A percentile compares a stretch with the other conserved stretches of the same genome.
Evolutionary conservation across 768 basidiomycete species (phyloP).

Genomic region (Floccularia luteovirens): DNA sequence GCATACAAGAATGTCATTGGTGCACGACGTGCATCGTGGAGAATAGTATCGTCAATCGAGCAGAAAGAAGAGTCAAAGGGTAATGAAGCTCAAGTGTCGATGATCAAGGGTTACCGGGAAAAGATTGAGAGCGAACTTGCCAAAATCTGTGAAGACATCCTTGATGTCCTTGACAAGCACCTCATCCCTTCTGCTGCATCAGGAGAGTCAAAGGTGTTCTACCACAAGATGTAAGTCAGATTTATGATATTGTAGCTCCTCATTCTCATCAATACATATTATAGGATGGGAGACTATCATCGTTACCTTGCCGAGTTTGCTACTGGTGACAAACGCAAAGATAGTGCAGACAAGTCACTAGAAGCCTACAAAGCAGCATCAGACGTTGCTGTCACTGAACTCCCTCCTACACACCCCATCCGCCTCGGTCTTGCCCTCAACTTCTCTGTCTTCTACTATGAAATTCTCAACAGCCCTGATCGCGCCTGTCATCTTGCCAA

Average conservation of each 20-base stretch:
- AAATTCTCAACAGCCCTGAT: constrained; percentile 97
- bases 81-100: constrained; percentile 89
- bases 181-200: constrained; percentile 94
- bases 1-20: constrained; percentile 99
- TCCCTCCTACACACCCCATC: constrained; percentile 95
- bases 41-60: constrained; percentile 97
- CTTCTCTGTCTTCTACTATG: constrained; percentile 99
- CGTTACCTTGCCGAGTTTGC: constrained; percentile 99
- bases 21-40: constrained; percentile 95
- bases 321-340: constrained; percentile 95
- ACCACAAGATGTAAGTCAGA: constrained; percentile 89
- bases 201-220: constrained; percentile 98
- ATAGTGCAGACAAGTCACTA: constrained; percentile 94
- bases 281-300: constrained; percentile 99
- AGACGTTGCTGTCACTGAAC: constrained; percentile 92
- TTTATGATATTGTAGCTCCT: constrained; percentile 1
- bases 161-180: constrained; percentile 96
- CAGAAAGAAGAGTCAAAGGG: constrained; percentile 99
- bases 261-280: constrained; percentile 11
- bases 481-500: constrained; percentile 98
- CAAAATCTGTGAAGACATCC: constrained; percentile 98
- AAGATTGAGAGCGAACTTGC: constrained; percentile 97
- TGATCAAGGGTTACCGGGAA: constrained; percentile 98
- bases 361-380: constrained; percentile 98
- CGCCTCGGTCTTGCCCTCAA: constrained; percentile 97